A percentile compares a stretch with the other conserved stretches of the same genome.
These are phyloP conservation scores for Aspergillus diversus DNA, from an alignment of 495 filamentous ascomycete species.

Conservation along the genomic window DNA sequence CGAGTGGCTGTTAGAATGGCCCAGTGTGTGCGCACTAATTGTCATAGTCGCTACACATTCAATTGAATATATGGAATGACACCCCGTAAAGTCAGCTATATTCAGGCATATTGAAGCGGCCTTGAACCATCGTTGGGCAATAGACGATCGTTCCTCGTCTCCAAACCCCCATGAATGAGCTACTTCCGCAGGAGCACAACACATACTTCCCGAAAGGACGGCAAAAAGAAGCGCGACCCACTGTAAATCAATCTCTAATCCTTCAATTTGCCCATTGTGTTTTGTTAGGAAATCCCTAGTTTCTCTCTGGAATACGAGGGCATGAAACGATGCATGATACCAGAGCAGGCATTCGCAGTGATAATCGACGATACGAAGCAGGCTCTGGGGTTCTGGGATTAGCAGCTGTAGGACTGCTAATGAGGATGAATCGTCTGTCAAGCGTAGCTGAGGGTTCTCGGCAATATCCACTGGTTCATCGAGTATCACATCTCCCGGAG, in stretches of 20 bases:
- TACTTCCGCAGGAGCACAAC: slow-evolving; percentile 7
- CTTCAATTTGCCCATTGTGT: not conserved
- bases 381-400: not conserved
- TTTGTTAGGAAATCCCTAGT: not conserved
- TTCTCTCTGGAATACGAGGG: slow-evolving; percentile 6
- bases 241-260: slow-evolving; percentile 1
- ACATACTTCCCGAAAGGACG: slow-evolving; percentile 10
- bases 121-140: slow-evolving; percentile 13
- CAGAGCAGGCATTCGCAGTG: slow-evolving; percentile 14
- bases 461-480: not conserved
- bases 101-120: slow-evolving; percentile 9
- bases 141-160: slow-evolving; percentile 5
- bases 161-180: slow-evolving; percentile 13
- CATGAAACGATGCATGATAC: slow-evolving; percentile 15
- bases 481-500: slow-evolving; percentile 7
- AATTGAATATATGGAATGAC: slow-evolving; percentile 39
- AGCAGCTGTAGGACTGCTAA: slow-evolving; percentile 6
- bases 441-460: not conserved
- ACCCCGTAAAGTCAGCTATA: slow-evolving; percentile 1
- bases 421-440: slow-evolving; percentile 6
- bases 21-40: slow-evolving; percentile 50
- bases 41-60: slow-evolving; percentile 51
- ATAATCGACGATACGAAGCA: slow-evolving; percentile 1
- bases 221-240: slow-evolving; percentile 17
- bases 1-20: slow-evolving; percentile 46